phyloP scores from a whole-genome alignment of 805 yeast species.

The Kodamaea lidongshanica region DNA sequence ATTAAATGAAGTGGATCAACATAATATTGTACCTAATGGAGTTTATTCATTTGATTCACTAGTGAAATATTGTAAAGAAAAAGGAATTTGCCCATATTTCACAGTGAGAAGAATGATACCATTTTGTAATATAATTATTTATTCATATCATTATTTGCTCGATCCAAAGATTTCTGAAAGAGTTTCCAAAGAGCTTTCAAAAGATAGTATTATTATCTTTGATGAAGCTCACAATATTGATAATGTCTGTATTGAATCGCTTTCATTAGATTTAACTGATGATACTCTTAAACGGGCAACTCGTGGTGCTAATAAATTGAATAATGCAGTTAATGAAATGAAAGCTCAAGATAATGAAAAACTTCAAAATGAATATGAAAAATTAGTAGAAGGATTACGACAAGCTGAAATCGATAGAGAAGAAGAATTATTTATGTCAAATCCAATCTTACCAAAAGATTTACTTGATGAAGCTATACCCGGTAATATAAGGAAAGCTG shows the following conservation, averaged over 20 bases:
- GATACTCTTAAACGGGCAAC: conserved; percentile 83
- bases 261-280: conserved; percentile 87
- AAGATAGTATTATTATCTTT: conserved; percentile 88
- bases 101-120: conserved; percentile 98
- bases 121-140: conserved; percentile 86
- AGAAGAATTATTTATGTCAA: conserved; percentile 71
- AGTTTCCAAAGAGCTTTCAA: conserved; percentile 85
- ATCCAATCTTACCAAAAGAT: conserved; percentile 83
- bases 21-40: conserved; percentile 83
- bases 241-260: conserved; percentile 95
- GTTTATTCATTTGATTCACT: conserved; percentile 90
- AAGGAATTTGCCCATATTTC: conserved; percentile 90
- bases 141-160: conserved; percentile 90
- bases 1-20: conserved; percentile 78
- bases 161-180: conserved; percentile 97
- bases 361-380: conserved; percentile 85
- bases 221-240: conserved; percentile 99
- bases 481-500: conserved; percentile 95
- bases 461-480: conserved; percentile 89
- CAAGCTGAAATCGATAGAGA: conserved; percentile 63
- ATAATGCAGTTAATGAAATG: conserved; percentile 78
- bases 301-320: conserved; percentile 74
- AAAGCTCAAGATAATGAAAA: conserved; percentile 76
- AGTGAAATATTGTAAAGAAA: conserved; percentile 66
- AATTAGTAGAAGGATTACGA: conserved; percentile 81